Conservation (phyloP, 768 basidiomycete genomes). For the Russula ochroleuca region DNA sequence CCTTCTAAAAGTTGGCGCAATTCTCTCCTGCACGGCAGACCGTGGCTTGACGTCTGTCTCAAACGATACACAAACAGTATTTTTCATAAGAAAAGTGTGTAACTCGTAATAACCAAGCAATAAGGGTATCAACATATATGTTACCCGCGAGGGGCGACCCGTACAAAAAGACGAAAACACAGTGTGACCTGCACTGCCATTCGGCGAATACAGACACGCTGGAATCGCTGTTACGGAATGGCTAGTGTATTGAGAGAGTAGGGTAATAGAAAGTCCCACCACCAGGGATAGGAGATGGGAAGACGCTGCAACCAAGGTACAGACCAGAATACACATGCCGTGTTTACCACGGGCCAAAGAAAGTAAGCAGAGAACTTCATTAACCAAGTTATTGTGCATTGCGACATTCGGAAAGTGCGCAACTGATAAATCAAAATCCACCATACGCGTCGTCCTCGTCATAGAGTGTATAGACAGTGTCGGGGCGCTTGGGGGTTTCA, state of each 20-base stretch:
- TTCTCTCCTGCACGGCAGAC: background rate
- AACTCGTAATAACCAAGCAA: background rate
- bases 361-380: slow-evolving; percentile 10
- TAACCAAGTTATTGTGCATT: slow-evolving; percentile 7
- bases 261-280: background rate
- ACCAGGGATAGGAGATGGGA: background rate
- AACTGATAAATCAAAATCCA: slow-evolving; percentile 46
- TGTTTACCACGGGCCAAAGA: slow-evolving; percentile 1
- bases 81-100: background rate
- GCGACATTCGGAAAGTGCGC: background rate
- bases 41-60: background rate
- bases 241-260: background rate
- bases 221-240: background rate
- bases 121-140: slow-evolving; percentile 14
- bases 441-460: slow-evolving; percentile 66
- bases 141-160: slow-evolving; percentile 1
- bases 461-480: slow-evolving; percentile 50
- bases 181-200: background rate
- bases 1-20: background rate
- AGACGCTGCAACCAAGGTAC: slow-evolving; percentile 12
- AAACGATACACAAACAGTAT: background rate
- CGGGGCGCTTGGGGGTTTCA: slow-evolving; percentile 39
- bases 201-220: slow-evolving; percentile 12
- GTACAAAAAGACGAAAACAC: slow-evolving; percentile 1
- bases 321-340: slow-evolving; percentile 8